Evolutionary conservation across 179 eudicot genomes (phyloP).

Genomic region (Monotropa hypopitys): DNA sequence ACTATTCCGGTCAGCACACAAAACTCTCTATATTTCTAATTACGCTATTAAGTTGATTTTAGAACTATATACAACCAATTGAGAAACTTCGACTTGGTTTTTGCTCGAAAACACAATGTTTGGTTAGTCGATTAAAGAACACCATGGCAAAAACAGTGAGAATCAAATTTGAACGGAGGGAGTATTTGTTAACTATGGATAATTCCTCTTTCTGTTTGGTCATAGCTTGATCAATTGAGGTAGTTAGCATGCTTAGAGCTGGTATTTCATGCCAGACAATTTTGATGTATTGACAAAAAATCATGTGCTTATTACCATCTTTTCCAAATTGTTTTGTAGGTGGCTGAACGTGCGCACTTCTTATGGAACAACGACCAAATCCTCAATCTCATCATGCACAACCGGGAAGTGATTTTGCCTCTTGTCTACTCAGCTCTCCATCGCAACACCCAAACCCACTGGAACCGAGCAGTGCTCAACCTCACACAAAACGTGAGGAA

Average conservation of each 20-base stretch:
- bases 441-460: conserved; percentile 45
- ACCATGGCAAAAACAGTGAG: background rate
- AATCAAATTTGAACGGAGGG: background rate
- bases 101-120: too few relatives aligned
- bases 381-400: conserved; percentile 43
- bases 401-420: conserved; percentile 57
- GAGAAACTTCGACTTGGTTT: too few relatives aligned
- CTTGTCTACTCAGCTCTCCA: conserved; percentile 53
- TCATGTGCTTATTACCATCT: background rate
- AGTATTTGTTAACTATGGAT: background rate
- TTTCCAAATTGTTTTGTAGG: conserved; percentile 24
- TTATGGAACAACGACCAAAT: conserved; percentile 63
- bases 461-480: conserved; percentile 63
- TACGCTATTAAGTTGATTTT: background rate
- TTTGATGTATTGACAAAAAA: background rate
- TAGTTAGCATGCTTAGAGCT: background rate
- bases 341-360: conserved; percentile 62
- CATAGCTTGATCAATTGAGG: background rate
- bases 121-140: background rate
- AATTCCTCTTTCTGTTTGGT: background rate
- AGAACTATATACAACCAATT: background rate
- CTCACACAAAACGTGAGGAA: conserved; percentile 49
- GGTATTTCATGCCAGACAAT: background rate
- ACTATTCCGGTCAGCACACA: background rate
- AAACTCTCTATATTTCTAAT: background rate